These are phyloP conservation scores for Hymenoscyphus linearis DNA, from an alignment of 2,329 filamentous ascomycete genomes.

Conservation along the genomic window DNA sequence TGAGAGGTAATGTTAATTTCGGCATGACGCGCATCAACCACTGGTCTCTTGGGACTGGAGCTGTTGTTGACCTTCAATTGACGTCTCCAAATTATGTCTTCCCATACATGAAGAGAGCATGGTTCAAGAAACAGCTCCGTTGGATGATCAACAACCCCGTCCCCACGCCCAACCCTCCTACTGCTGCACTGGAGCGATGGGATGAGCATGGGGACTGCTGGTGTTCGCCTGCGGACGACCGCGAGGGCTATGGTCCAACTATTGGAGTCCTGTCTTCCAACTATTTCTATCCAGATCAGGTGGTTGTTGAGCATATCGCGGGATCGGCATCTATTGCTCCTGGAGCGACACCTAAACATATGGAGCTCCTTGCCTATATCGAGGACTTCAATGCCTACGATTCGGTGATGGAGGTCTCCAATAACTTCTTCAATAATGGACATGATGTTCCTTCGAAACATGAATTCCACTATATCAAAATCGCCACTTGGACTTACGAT, in stretches of 20 bases:
- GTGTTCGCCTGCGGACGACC: conserved; percentile 57
- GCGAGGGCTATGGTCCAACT: conserved; percentile 47
- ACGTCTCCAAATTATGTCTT: conserved; percentile 55
- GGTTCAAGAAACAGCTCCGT: conserved; percentile 25
- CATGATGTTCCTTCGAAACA: conserved; percentile 23
- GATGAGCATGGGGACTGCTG: conserved; percentile 80
- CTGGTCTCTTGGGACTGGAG: conserved; percentile 62
- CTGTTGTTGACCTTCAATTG: conserved; percentile 52
- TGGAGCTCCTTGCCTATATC: conserved; percentile 65
- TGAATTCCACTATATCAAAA: conserved; percentile 45
- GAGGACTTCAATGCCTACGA: conserved; percentile 36
- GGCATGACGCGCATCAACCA: conserved; percentile 58
- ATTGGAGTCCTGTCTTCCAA: conserved; percentile 58
- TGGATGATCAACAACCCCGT: conserved; percentile 23
- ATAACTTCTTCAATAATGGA: conserved; percentile 31
- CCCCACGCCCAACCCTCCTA: conserved; percentile 35
- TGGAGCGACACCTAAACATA: conserved; percentile 55
- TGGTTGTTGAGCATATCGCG: conserved; percentile 69
- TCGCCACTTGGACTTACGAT: conserved; percentile 50
- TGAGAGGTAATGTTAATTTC: conserved; percentile 17
- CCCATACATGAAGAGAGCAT: conserved; percentile 19
- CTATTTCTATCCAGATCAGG: conserved; percentile 58
- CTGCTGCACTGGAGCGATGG: conserved; percentile 64
- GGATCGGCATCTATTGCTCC: conserved; percentile 56
- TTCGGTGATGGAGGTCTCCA: conserved; percentile 34